phyloP scores from a whole-genome alignment of 441 rosid species.

The Brassica hybrid region DNA sequence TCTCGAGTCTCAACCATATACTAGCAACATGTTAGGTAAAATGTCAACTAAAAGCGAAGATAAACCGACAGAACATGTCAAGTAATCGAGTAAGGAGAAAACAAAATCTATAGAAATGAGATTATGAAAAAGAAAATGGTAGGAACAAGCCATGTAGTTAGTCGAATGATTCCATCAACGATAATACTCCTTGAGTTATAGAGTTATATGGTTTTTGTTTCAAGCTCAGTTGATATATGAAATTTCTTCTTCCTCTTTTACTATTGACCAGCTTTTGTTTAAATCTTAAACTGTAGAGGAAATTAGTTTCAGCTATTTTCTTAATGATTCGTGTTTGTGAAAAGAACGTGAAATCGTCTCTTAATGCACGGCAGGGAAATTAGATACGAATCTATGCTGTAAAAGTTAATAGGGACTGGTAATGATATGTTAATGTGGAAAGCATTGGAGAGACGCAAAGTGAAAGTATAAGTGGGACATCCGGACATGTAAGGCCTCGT shows the following conservation, averaged over 20 bases:
- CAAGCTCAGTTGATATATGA: not conserved
- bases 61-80: slow-evolving; percentile 19
- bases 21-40: slow-evolving; percentile 19
- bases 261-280: not conserved
- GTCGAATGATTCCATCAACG: not conserved
- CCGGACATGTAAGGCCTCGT: slow-evolving; percentile 34
- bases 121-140: not conserved
- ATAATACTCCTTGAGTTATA: not conserved
- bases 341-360: not conserved
- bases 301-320: not conserved
- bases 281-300: not conserved
- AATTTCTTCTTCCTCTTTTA: not conserved
- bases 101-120: slow-evolving; percentile 2
- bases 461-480: slow-evolving; percentile 21
- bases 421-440: slow-evolving; percentile 33
- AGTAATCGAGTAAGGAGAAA: slow-evolving; percentile 7
- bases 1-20: slow-evolving; percentile 21
- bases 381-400: not conserved
- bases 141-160: not conserved
- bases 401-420: slow-evolving; percentile 33
- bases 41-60: slow-evolving; percentile 10
- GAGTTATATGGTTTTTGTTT: not conserved
- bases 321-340: not conserved
- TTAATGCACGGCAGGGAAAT: slow-evolving; percentile 35
- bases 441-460: slow-evolving; percentile 12